Base-by-base conservation (phyloP, 305 asterid species). In the Solanum aculeatissimum region DNA sequence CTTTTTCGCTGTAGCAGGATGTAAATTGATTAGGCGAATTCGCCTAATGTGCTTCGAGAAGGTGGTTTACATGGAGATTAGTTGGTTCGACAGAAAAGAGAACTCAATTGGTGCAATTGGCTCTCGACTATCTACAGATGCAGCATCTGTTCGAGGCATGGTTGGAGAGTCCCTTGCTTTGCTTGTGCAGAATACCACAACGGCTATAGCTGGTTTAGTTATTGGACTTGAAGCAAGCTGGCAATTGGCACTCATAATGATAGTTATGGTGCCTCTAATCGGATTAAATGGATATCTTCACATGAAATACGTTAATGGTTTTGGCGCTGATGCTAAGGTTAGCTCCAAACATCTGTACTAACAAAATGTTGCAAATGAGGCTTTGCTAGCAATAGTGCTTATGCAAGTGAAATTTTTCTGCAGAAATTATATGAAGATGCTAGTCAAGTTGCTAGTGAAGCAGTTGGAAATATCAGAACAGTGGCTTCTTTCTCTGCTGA, bases 401-500 rank as follows among this genome's bases (percentile, higher is more conserved):
- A 78, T 29, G 71, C 9, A 85, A 53, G 19, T 32, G 40, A 19
- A 35, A 1, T 9, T 27, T 21, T 18, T 51, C 19, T 55, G 51
- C 94, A 94, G 98, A 92, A 88, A 85, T 6, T 89, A 69, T 94
- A 93, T 6, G 93, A 92, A 84, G 98, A 92, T 29, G 97, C 97
- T 19, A 90, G 89, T 81, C 91, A 89, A 84, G 92, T 93, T 68
- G 98, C 92, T 0, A 88, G 91, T 85, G 95, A 92, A 83, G 95
- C 95, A 8, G 90, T 93, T 7, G 92, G 93, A 53, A 93, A 90
- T 62, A 94, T 94, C 8, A 85, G 95, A 62, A 93, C 97, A 11
- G 92, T 94, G 43, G 95, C 97, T 81, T 92, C 98, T 0, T 93
- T 93, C 58, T 90, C 91, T 53, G 95, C 98, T 2, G 98, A 94